A percentile compares a stretch with the other conserved stretches of the same genome.
These are phyloP conservation scores for Phytophthora boehmeriae DNA, from an alignment of 352 stramenopile species.

Conservation along the genomic window DNA sequence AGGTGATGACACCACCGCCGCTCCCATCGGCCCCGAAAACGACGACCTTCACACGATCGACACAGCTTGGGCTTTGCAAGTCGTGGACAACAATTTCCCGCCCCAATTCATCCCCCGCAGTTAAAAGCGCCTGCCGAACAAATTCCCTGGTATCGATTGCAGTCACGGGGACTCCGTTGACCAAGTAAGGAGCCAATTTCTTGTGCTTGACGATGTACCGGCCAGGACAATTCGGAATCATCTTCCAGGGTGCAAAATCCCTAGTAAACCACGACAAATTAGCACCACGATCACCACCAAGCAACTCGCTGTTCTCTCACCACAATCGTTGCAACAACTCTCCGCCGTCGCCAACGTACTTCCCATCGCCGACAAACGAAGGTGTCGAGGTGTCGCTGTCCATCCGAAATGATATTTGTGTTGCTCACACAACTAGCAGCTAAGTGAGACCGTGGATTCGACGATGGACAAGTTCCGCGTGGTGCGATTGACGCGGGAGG, in stretches of 20 bases:
- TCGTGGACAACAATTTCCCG: conserved; percentile 34
- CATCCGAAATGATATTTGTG: conserved; percentile 6
- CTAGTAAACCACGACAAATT: conserved; percentile 25
- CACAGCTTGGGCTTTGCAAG: conserved; percentile 46
- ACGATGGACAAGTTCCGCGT: conserved; percentile 35
- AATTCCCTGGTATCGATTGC: conserved; percentile 37
- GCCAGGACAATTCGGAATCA: conserved; percentile 72
- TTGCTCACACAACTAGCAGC: too few species aligned
- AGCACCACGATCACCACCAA: not conserved
- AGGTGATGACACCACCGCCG: conserved; percentile 70
- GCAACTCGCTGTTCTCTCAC: conserved; percentile 17
- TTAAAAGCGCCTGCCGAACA: conserved; percentile 27
- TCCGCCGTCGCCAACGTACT: conserved; percentile 59
- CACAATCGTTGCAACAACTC: conserved; percentile 55
- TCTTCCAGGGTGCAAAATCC: conserved; percentile 70
- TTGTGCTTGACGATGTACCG: conserved; percentile 69
- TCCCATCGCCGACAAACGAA: conserved; percentile 51
- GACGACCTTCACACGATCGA: conserved; percentile 59
- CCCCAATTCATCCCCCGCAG: not conserved
- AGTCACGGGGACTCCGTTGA: conserved; percentile 40
- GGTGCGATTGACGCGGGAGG: conserved; percentile 47
- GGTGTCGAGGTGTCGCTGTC: conserved; percentile 4
- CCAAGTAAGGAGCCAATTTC: conserved; percentile 39
- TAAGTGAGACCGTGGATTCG: too few species aligned
- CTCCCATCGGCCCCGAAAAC: conserved; percentile 43